A percentile compares a stretch with the other conserved stretches of the same genome.
phyloP scores from a whole-genome alignment of 2,329 filamentous ascomycete species.

The Xylariomycetidae sp. region DNA sequence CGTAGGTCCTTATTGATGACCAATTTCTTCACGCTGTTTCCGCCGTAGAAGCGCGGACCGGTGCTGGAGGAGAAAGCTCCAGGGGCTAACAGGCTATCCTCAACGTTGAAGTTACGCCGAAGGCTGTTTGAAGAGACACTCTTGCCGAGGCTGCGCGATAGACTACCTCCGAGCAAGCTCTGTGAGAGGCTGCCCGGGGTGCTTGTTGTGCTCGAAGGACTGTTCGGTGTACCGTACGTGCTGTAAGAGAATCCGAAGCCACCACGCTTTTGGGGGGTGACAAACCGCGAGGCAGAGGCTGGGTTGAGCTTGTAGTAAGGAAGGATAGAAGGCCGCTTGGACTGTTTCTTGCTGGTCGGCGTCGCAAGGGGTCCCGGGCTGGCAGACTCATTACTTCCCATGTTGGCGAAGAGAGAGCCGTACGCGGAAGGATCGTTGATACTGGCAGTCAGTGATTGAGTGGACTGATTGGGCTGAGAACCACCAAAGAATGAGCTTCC shows the following conservation, averaged over 20 bases:
- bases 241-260: slow-evolving; percentile 93
- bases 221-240: slow-evolving; percentile 77
- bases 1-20: slow-evolving; percentile 85
- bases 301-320: slow-evolving; percentile 86
- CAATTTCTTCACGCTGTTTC: slow-evolving; percentile 76
- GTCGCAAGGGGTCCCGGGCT: slow-evolving; percentile 90
- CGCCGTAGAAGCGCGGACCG: slow-evolving; percentile 58
- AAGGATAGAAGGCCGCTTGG: slow-evolving; percentile 71
- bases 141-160: slow-evolving; percentile 70
- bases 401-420: slow-evolving; percentile 77
- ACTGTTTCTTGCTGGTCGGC: slow-evolving; percentile 69
- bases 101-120: slow-evolving; percentile 71
- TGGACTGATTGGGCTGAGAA: slow-evolving; percentile 40
- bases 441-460: slow-evolving; percentile 70
- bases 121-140: slow-evolving; percentile 85
- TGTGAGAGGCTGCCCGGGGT: slow-evolving; percentile 62
- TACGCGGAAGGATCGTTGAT: slow-evolving; percentile 83
- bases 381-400: slow-evolving; percentile 54
- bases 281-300: slow-evolving; percentile 68
- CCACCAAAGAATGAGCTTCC: slow-evolving; percentile 55
- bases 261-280: slow-evolving; percentile 78
- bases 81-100: slow-evolving; percentile 80
- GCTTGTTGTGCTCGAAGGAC: slow-evolving; percentile 59
- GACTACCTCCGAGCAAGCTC: slow-evolving; percentile 64
- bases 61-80: slow-evolving; percentile 73